Conservation (phyloP, 208 protist species). For the Trypanosoma scelopori region DNA sequence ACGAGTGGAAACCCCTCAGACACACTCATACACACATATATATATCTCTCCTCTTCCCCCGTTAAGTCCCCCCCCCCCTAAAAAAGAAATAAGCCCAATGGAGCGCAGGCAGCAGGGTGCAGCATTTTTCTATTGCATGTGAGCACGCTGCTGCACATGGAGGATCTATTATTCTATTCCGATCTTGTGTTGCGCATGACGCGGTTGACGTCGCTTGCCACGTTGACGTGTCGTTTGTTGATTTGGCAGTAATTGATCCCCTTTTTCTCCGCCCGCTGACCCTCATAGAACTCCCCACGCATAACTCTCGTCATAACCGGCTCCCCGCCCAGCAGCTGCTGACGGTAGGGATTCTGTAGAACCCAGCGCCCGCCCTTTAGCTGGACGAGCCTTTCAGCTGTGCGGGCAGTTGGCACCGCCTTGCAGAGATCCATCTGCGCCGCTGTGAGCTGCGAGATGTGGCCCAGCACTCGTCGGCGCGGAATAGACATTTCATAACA, state of each 20-base stretch:
- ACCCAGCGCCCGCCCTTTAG: slow-evolving; percentile 43
- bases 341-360: slow-evolving; percentile 67
- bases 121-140: neutral
- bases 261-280: neutral
- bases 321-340: slow-evolving; percentile 63
- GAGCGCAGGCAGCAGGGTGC: too few species aligned
- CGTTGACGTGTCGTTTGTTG: slow-evolving; percentile 53
- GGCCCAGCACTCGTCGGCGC: slow-evolving; percentile 52
- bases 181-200: slow-evolving; percentile 9
- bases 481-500: slow-evolving; percentile 73
- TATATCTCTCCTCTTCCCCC: too few species aligned
- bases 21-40: too few species aligned
- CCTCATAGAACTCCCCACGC: slow-evolving; percentile 70
- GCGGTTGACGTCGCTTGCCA: slow-evolving; percentile 51
- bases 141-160: neutral
- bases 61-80: too few species aligned
- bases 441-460: slow-evolving; percentile 52
- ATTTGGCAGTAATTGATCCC: slow-evolving; percentile 27
- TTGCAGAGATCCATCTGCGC: slow-evolving; percentile 40
- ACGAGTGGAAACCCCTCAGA: too few species aligned
- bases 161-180: neutral
- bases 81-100: too few species aligned
- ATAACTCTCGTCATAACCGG: slow-evolving; percentile 80
- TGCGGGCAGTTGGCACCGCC: slow-evolving; percentile 47
- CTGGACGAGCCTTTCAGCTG: slow-evolving; percentile 37